phyloP scores from a whole-genome alignment of 108 stramenopile species.

The Nitzschia sp. region DNA sequence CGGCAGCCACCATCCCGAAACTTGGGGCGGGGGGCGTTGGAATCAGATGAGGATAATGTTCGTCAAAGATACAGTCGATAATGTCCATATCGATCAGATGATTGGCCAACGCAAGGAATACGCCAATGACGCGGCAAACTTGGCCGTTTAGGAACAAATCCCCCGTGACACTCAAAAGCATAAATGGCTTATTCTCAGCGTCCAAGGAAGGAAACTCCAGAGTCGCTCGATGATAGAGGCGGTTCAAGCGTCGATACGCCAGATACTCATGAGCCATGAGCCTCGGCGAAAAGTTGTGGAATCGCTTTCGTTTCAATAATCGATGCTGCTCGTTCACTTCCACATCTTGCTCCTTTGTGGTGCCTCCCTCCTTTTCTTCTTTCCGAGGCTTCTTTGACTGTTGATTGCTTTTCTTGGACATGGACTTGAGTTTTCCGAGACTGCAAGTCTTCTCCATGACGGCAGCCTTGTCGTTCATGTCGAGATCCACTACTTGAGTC shows the following conservation, averaged over 20 bases:
- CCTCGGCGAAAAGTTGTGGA: conserved; percentile 76
- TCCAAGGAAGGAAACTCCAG: conserved; percentile 36
- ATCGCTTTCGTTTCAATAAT: conserved; percentile 59
- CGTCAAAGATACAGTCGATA: conserved; percentile 82
- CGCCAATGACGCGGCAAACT: conserved; percentile 59
- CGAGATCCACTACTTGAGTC: conserved; percentile 58
- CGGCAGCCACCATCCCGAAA: conserved; percentile 55
- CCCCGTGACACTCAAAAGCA: conserved; percentile 70
- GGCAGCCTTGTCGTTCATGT: conserved; percentile 46
- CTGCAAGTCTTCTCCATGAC: conserved; percentile 58
- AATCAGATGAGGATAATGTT: conserved; percentile 70
- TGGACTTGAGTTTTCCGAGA: conserved; percentile 39
- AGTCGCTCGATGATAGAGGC: conserved; percentile 77
- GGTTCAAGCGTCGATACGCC: conserved; percentile 65
- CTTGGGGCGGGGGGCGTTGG: conserved; percentile 69
- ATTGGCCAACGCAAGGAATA: conserved; percentile 66
- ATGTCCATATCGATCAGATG: conserved; percentile 69
- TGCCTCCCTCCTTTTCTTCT: conserved; percentile 19
- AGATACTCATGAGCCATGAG: conserved; percentile 74
- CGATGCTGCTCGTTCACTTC: conserved; percentile 16
- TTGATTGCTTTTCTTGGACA: conserved; percentile 10
- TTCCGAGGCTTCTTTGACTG: conserved; percentile 9
- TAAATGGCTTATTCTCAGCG: conserved; percentile 45
- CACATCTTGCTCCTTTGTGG: conserved; percentile 10
- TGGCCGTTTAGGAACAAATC: conserved; percentile 77